Conservation (phyloP, 2,329 filamentous ascomycete genomes). For the Kalmusia sp. region DNA sequence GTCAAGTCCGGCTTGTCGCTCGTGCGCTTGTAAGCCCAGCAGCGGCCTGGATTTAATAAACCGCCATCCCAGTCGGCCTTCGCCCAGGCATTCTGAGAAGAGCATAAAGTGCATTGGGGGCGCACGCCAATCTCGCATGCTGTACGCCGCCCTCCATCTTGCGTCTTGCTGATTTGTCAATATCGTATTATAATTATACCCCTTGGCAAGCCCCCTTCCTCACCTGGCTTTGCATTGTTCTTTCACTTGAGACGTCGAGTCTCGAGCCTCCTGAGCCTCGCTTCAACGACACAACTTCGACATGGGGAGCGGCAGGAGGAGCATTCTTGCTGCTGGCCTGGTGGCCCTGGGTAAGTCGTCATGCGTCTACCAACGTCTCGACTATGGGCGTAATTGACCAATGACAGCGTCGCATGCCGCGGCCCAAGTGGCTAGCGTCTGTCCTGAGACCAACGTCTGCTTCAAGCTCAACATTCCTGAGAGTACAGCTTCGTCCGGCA, state of each 20-base stretch:
- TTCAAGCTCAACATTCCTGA: slow-evolving; percentile 64
- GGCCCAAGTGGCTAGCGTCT: slow-evolving; percentile 41
- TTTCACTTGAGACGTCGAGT: background rate
- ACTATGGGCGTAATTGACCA: slow-evolving; percentile 19
- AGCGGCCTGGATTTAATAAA: background rate
- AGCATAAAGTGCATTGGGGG: background rate
- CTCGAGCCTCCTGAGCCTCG: background rate
- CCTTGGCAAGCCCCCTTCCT: slow-evolving; percentile 14
- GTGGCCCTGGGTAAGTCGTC: slow-evolving; percentile 34
- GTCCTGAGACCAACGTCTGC: slow-evolving; percentile 45
- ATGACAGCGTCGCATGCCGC: slow-evolving; percentile 30
- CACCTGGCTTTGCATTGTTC: background rate
- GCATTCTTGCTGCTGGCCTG: slow-evolving; percentile 25
- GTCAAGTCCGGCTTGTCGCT: background rate
- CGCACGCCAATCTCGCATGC: background rate
- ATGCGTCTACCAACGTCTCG: background rate
- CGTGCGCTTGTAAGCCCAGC: background rate
- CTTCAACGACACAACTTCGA: slow-evolving; percentile 8
- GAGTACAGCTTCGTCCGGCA: slow-evolving; percentile 57
- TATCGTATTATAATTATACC: background rate
- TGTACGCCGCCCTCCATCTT: background rate
- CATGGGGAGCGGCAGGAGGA: slow-evolving; percentile 21
- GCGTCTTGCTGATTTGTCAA: background rate
- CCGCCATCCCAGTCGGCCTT: background rate
- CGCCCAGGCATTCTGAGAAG: background rate